These are phyloP conservation scores for Azolla pinnata DNA, from an alignment of 75 land plant species.

Conservation along the genomic window DNA sequence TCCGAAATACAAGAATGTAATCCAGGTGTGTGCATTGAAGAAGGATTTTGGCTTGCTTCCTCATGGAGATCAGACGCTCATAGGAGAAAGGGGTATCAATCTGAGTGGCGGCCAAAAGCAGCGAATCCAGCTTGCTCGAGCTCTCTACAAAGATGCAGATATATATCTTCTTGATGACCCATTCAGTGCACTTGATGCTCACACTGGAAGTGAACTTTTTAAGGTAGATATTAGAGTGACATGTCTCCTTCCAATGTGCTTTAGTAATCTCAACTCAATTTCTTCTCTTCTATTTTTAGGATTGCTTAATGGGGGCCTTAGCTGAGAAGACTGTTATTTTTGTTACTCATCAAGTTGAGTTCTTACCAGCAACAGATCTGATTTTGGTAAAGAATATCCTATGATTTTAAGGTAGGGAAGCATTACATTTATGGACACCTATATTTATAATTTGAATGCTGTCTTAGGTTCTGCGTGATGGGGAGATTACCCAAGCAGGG, in stretches of 20 bases:
- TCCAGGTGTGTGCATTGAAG: constrained; percentile 74
- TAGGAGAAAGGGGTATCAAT: constrained; percentile 96
- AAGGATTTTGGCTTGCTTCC: constrained; percentile 81
- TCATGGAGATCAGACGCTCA: constrained; percentile 91
- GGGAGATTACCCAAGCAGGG: constrained; percentile 81
- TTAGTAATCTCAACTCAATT: no score
- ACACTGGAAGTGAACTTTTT: constrained; percentile 78
- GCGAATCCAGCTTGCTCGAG: constrained; percentile 93
- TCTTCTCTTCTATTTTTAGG: constrained; percentile 41
- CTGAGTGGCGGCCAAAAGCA: constrained; percentile 98
- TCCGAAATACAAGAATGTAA: constrained; percentile 50
- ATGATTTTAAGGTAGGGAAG: no score
- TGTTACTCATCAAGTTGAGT: constrained; percentile 98
- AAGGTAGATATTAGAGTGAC: no score
- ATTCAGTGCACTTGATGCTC: constrained; percentile 99
- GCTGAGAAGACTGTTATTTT: constrained; percentile 79
- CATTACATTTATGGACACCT: no score
- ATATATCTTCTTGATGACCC: constrained; percentile 98
- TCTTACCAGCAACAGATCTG: constrained; percentile 80
- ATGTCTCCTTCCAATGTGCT: no score
- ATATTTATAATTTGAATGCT: no score
- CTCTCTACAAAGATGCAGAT: constrained; percentile 93
- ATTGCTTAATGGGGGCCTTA: constrained; percentile 71
- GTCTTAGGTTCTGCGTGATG: constrained; percentile 79
- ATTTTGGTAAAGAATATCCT: constrained; percentile 89